Evolutionary conservation across 2,329 filamentous ascomycete genomes (phyloP), one percentile per base, ranked within the genome.

Genomic region (Cercospora sp.): DNA sequence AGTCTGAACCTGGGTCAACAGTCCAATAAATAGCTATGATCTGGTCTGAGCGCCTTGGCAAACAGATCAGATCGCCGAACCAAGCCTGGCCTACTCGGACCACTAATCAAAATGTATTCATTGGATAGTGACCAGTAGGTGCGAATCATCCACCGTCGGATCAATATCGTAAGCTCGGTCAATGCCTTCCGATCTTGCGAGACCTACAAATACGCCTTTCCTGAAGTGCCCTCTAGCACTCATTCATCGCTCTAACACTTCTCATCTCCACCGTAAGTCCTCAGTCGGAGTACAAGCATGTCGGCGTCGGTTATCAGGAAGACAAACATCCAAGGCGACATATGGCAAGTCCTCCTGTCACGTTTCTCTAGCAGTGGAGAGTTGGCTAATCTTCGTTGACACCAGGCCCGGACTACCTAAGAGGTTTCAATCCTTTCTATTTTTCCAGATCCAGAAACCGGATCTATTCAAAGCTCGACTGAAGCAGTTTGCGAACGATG

Each of bases 371-470:
- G 16, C 40, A 18, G 40, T 45, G 40, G 16, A 45, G 40, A 45
- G 18, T 16, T 60, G 10, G 58, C 58, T 60, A 60, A 60, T 60
- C 1, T 2, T 60, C 58, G 40, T 42, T 60, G 58, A 42, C n/a
- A 42, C 58, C 58, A 60, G 58, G 58, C 58, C 58, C 58, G 58
- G 58, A 60, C 58, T 60, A 60, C 58, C 58, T 31, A 60, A 60
- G 58, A 60, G 58, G 40, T 60, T 60, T 60, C 58, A 60, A 26
- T 60, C 58, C 58, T 60, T 60, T 60, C 58, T 60, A 40, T 60
- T 60, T 40, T 60, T 60, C 31, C 58, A 60, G 58, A 60, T 60
- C 58, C 58, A 60, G 58, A 60, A 60, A 60, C 58, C 58, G 31
- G 58, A 36, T 60, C 6, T 60, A 42, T 60, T 60, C 58, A 60